A percentile compares a stretch with the other conserved stretches of the same genome.
Conservation (phyloP, 2,329 filamentous ascomycete genomes). For the Escovopsis sp. region DNA sequence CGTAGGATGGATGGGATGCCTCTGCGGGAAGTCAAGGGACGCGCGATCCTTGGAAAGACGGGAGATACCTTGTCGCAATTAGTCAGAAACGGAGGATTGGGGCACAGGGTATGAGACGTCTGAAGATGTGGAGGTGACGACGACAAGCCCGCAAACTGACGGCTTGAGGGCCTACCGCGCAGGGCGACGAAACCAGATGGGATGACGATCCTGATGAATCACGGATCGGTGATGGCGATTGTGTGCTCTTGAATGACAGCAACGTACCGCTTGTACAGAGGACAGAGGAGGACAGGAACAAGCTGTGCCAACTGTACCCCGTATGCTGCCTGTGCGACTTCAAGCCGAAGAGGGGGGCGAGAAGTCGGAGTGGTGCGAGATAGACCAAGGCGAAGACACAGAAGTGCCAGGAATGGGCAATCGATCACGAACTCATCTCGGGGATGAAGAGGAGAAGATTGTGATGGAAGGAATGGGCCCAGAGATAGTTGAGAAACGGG, state of each 20-base stretch:
- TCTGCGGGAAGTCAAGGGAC: constrained; percentile 1
- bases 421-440: background rate
- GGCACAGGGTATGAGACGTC: too few relatives aligned
- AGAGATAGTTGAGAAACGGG: background rate
- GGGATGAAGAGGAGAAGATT: background rate
- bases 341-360: background rate
- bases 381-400: too few relatives aligned
- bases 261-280: constrained; percentile 1
- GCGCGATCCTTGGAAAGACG: background rate
- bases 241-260: constrained; percentile 1
- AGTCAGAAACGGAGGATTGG: constrained; percentile 2
- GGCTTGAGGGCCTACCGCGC: background rate
- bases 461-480: background rate
- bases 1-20: background rate
- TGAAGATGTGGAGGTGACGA: background rate
- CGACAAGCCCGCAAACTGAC: constrained; percentile 5
- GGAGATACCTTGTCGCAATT: constrained; percentile 4
- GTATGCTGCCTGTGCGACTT: background rate
- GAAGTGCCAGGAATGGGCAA: background rate
- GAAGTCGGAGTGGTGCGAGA: background rate
- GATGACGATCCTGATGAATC: constrained; percentile 3
- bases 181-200: too few relatives aligned
- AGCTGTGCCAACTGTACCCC: background rate
- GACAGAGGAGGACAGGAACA: background rate
- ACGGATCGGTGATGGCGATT: constrained; percentile 1